phyloP scores from a whole-genome alignment of 495 filamentous ascomycete genomes.

The Xylaria castorea region DNA sequence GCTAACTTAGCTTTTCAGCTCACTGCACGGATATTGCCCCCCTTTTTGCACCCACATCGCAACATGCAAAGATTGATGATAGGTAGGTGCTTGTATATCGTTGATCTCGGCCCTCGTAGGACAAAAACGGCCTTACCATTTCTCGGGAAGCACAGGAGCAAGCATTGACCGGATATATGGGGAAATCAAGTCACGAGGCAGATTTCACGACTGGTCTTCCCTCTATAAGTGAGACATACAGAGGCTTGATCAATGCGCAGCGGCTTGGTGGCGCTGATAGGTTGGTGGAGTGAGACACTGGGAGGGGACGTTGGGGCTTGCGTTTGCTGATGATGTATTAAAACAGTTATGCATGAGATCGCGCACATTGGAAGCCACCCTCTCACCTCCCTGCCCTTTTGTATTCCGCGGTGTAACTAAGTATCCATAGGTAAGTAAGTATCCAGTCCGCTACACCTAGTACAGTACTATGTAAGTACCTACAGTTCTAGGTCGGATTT shows the following conservation, averaged over 20 bases:
- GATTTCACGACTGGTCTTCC: slow-evolving; percentile 13
- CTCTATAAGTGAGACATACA: slow-evolving; percentile 24
- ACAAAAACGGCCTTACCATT: slow-evolving; percentile 14
- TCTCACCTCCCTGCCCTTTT: not conserved
- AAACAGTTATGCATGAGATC: too few relatives aligned
- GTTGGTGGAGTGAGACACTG: slow-evolving; percentile 22
- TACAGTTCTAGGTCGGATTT: too few relatives aligned
- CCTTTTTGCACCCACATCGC: not conserved
- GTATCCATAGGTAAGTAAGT: too few relatives aligned
- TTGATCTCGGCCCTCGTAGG: slow-evolving; percentile 4
- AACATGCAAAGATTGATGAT: slow-evolving; percentile 3
- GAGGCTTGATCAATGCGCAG: slow-evolving; percentile 18
- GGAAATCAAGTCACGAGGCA: slow-evolving; percentile 19
- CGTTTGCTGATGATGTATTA: not conserved
- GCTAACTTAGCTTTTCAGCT: slow-evolving; percentile 24
- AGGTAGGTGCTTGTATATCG: not conserved
- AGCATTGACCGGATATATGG: not conserved
- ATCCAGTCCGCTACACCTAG: too few relatives aligned
- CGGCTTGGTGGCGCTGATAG: slow-evolving; percentile 14
- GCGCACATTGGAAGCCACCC: too few relatives aligned
- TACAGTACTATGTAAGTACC: too few relatives aligned
- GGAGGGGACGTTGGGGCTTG: slow-evolving; percentile 21
- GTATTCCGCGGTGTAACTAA: too few relatives aligned
- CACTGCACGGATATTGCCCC: not conserved
- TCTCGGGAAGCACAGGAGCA: not conserved